A percentile compares a stretch with the other conserved stretches of the same genome.
Conservation (phyloP, 768 basidiomycete genomes). For the Termitomyces sp. region DNA sequence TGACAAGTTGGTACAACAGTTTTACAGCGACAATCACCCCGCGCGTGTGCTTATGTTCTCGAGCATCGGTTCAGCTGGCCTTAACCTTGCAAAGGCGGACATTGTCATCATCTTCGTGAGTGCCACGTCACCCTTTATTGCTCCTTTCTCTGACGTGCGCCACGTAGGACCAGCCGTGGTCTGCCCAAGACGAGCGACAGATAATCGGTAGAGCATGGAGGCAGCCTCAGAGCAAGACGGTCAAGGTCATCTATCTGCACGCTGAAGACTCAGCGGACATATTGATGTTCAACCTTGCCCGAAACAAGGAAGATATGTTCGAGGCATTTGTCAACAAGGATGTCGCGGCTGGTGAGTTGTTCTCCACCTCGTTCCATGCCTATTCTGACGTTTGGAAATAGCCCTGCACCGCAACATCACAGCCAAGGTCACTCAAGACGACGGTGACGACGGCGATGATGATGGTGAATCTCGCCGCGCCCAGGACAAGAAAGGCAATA, state of each 20-base stretch:
- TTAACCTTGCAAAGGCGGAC: neutral
- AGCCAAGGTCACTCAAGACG: neutral
- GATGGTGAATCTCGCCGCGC: neutral
- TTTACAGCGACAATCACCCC: neutral
- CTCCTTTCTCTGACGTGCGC: neutral
- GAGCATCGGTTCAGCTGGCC: neutral
- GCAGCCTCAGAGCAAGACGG: conserved; percentile 25
- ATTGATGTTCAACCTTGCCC: conserved; percentile 19
- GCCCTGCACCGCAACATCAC: neutral
- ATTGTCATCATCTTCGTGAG: neutral
- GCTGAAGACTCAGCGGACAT: conserved; percentile 25
- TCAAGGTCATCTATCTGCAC: conserved; percentile 23
- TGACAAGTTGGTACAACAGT: neutral
- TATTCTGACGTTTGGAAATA: neutral
- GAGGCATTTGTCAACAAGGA: conserved; percentile 19
- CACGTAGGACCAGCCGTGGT: conserved; percentile 29
- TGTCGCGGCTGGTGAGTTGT: neutral
- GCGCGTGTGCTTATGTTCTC: neutral
- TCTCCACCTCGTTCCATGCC: neutral
- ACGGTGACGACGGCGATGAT: neutral
- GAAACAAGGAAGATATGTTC: conserved; percentile 26
- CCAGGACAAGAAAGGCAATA: too few relatives aligned
- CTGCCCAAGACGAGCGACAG: conserved; percentile 26
- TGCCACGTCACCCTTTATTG: neutral
- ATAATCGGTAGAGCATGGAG: conserved; percentile 26